phyloP scores from a whole-genome alignment of 805 yeast species.

The Metschnikowia vanudenii region DNA sequence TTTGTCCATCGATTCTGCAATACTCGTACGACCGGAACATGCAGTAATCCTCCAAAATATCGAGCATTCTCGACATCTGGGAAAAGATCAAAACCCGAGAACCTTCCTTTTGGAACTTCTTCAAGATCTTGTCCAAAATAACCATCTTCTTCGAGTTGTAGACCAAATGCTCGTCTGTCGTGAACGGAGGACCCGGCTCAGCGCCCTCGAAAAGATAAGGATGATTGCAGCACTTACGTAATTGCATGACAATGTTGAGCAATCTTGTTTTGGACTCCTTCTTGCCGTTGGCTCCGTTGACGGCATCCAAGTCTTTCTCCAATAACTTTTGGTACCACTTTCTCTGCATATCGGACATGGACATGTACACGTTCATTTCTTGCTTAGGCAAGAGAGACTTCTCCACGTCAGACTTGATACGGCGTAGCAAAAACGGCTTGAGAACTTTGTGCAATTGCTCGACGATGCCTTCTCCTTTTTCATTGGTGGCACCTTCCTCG shows the following conservation, averaged over 20 bases:
- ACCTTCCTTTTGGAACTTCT: slow-evolving; percentile 69
- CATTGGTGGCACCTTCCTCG: slow-evolving; percentile 34
- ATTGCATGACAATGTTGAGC: slow-evolving; percentile 92
- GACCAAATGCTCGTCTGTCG: slow-evolving; percentile 93
- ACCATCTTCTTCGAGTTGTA: slow-evolving; percentile 88
- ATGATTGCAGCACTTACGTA: slow-evolving; percentile 95
- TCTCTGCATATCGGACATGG: slow-evolving; percentile 94
- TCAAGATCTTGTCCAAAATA: slow-evolving; percentile 77
- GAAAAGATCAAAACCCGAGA: slow-evolving; percentile 89
- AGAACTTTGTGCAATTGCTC: slow-evolving; percentile 85
- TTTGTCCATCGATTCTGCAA: slow-evolving; percentile 91
- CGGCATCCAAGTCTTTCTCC: slow-evolving; percentile 94
- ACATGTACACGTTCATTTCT: slow-evolving; percentile 85
- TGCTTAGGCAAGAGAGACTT: slow-evolving; percentile 86
- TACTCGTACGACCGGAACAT: slow-evolving; percentile 77
- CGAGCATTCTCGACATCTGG: slow-evolving; percentile 89
- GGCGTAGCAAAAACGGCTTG: slow-evolving; percentile 81
- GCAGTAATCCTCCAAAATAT: slow-evolving; percentile 91
- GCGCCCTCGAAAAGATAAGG: slow-evolving; percentile 99
- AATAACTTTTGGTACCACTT: slow-evolving; percentile 86
- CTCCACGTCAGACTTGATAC: slow-evolving; percentile 93
- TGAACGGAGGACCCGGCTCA: slow-evolving; percentile 97
- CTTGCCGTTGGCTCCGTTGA: slow-evolving; percentile 92
- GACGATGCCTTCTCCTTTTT: slow-evolving; percentile 57
- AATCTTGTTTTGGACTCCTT: slow-evolving; percentile 89